phyloP scores from a whole-genome alignment of 2,329 filamentous ascomycete species.

The Pyrenophora tritici-repentis region DNA sequence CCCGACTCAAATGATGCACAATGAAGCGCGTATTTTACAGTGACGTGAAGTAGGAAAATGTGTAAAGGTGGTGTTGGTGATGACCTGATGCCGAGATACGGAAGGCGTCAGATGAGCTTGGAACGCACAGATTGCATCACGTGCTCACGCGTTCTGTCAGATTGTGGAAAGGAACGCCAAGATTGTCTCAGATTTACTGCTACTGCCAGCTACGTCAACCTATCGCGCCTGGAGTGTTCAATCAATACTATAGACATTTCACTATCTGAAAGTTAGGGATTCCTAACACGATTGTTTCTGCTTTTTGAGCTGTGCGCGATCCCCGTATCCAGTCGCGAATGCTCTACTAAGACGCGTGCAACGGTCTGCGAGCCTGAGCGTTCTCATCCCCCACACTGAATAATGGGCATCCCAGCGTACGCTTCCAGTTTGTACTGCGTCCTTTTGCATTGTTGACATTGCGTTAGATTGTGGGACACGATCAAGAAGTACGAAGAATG shows the following conservation, averaged over 20 bases:
- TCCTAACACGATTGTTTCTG: no score
- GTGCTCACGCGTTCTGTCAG: neutral
- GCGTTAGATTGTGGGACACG: constrained; percentile 44
- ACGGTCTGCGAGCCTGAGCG: neutral
- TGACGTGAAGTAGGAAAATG: neutral
- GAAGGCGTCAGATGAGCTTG: no score
- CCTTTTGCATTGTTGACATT: neutral
- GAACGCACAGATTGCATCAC: neutral
- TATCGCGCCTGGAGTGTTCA: no score
- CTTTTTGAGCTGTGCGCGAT: no score
- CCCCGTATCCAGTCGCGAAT: neutral
- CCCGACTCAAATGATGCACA: no score
- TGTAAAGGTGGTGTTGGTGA: neutral
- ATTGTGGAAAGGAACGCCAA: no score
- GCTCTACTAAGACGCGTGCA: constrained; percentile 12
- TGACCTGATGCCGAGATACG: no score
- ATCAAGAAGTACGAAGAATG: constrained; percentile 45
- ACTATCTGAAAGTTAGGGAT: no score
- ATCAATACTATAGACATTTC: no score
- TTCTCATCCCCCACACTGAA: neutral
- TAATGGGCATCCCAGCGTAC: constrained; percentile 33
- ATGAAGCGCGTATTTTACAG: no score
- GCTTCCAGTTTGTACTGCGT: neutral
- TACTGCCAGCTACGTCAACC: no score
- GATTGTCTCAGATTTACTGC: neutral